Conservation (phyloP, 2,329 filamentous ascomycete species). For the Fulvia fulva region DNA sequence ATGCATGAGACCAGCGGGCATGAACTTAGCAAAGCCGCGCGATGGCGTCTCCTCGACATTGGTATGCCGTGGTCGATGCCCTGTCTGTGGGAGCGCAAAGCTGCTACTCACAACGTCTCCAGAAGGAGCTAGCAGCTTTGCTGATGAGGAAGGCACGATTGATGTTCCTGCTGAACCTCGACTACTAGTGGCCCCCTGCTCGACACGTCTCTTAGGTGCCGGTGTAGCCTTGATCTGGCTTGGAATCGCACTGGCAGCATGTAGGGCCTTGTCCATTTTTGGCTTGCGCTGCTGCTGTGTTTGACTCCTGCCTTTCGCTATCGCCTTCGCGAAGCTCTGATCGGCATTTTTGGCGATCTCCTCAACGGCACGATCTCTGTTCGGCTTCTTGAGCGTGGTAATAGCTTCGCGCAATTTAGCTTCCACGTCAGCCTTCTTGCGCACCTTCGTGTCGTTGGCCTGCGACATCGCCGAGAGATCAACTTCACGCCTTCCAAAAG, state of each 20-base stretch:
- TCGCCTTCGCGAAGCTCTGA: constrained; percentile 44
- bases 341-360: constrained; percentile 65
- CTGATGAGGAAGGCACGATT: constrained; percentile 39
- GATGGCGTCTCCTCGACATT: constrained; percentile 42
- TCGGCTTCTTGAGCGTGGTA: constrained; percentile 68
- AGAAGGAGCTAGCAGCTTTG: constrained; percentile 28
- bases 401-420: constrained; percentile 69
- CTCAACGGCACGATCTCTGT: constrained; percentile 65
- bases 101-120: constrained; percentile 14
- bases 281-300: constrained; percentile 25
- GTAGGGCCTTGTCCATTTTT: constrained; percentile 32
- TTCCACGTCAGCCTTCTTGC: constrained; percentile 63
- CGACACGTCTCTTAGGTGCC: constrained; percentile 15
- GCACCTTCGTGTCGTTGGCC: constrained; percentile 55
- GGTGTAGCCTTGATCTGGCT: constrained; percentile 32
- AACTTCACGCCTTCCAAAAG: constrained; percentile 46
- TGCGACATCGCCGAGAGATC: constrained; percentile 52
- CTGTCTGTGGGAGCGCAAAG: constrained; percentile 31
- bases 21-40: constrained; percentile 35
- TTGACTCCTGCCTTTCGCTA: constrained; percentile 18
- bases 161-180: constrained; percentile 27
- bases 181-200: constrained; percentile 27
- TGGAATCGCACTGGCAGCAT: constrained; percentile 41
- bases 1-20: constrained; percentile 20
- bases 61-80: constrained; percentile 20